Percentiles rank a stretch among this genome's conserved stretches.
These are phyloP conservation scores for Carex littledalei DNA, from an alignment of 176 grass and related monocot genomes.

Conservation along the genomic window DNA sequence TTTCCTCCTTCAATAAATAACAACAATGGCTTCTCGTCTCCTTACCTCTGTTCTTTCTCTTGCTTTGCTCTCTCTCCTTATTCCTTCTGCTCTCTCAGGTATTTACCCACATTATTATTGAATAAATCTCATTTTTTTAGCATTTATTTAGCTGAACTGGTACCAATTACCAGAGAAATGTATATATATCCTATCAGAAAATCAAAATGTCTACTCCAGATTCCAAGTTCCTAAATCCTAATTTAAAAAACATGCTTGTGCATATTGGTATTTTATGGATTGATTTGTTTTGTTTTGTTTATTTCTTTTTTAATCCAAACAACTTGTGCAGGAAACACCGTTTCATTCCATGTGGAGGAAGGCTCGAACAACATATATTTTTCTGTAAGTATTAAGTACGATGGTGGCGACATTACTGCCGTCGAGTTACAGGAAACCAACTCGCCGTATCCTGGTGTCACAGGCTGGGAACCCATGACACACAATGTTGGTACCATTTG, in stretches of 20 bases:
- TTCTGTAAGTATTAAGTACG: slow-evolving; percentile 50
- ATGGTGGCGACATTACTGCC: slow-evolving; percentile 42
- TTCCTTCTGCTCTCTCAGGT: neutral
- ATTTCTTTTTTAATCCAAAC: neutral
- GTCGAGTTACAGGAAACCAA: slow-evolving; percentile 62
- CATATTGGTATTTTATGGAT: neutral
- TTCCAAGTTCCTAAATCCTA: neutral
- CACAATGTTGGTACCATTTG: slow-evolving; percentile 54
- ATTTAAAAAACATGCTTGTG: neutral
- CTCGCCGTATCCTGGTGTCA: slow-evolving; percentile 16
- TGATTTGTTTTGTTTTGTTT: neutral
- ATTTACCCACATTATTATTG: neutral
- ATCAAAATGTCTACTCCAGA: neutral
- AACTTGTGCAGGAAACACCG: neutral
- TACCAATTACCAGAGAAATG: neutral
- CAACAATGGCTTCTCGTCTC: neutral
- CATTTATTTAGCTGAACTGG: neutral
- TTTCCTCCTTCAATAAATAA: neutral
- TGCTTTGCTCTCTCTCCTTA: neutral
- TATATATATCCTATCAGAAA: neutral
- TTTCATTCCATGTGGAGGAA: slow-evolving; percentile 56
- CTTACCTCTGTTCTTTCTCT: slow-evolving; percentile 5
- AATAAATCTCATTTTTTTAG: neutral
- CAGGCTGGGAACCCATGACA: slow-evolving; percentile 43
- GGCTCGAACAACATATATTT: slow-evolving; percentile 66